phyloP scores from a whole-genome alignment of 768 basidiomycete species.

The Mycena chlorophos region DNA sequence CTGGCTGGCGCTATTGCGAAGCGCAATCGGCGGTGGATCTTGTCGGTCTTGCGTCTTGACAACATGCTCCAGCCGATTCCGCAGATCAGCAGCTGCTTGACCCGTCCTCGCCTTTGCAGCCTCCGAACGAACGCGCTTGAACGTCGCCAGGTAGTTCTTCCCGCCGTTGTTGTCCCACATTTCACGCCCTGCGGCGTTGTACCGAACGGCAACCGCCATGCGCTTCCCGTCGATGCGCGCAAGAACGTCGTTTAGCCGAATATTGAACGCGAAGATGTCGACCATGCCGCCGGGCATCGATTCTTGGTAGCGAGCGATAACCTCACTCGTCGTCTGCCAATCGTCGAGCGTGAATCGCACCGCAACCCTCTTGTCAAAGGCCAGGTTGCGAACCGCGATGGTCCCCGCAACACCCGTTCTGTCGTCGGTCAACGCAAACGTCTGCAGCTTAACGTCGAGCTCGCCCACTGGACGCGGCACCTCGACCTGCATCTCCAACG shows the following conservation, averaged over 20 bases:
- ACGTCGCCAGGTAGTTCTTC: conserved; percentile 75
- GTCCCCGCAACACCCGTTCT: conserved; percentile 63
- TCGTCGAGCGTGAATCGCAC: conserved; percentile 90
- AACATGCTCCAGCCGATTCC: conserved; percentile 67
- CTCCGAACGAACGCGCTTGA: conserved; percentile 42
- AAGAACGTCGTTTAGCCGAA: conserved; percentile 78
- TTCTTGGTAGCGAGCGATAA: conserved; percentile 68
- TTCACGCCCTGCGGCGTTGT: conserved; percentile 67
- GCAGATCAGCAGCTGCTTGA: conserved; percentile 58
- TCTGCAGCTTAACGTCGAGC: conserved; percentile 50
- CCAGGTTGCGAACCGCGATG: conserved; percentile 80
- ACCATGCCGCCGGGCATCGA: conserved; percentile 46
- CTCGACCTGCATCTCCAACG: conserved; percentile 59
- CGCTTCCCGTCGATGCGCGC: conserved; percentile 80
- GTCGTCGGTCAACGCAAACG: conserved; percentile 52
- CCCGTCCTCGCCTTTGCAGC: conserved; percentile 32
- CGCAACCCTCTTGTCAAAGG: conserved; percentile 84
- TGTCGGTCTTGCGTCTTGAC: conserved; percentile 37
- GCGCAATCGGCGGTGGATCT: conserved; percentile 23
- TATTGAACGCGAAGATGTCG: conserved; percentile 77
- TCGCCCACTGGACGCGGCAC: conserved; percentile 61
- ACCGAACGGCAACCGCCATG: conserved; percentile 76
- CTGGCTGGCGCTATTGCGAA: conserved; percentile 2
- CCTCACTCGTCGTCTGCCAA: conserved; percentile 97
- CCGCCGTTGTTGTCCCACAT: conserved; percentile 92